Conservation (phyloP, 192 early-diverging fungal species). For the Gigaspora rosea region DNA sequence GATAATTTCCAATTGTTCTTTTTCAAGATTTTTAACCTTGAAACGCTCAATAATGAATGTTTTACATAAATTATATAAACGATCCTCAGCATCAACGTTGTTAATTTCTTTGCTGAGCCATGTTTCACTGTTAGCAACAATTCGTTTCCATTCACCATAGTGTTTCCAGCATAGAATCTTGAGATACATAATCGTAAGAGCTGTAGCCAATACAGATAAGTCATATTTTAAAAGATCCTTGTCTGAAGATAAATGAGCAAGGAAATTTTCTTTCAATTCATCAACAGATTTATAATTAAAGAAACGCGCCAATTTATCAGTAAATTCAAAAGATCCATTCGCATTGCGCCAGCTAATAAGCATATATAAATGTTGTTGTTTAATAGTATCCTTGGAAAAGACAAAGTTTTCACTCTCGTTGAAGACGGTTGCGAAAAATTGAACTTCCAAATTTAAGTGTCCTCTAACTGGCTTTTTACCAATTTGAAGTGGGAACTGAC, state of each 20-base stretch:
- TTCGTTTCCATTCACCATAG: slow-evolving; percentile 7
- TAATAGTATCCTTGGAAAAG: not conserved
- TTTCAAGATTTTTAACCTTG: not conserved
- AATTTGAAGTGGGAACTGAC: not conserved
- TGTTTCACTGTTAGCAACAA: slow-evolving; percentile 7
- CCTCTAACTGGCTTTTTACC: not conserved
- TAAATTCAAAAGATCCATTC: slow-evolving; percentile 14
- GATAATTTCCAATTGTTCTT: not conserved
- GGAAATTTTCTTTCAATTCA: not conserved
- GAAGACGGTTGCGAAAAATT: slow-evolving; percentile 3
- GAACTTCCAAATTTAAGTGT: not conserved
- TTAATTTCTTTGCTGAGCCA: slow-evolving; percentile 13
- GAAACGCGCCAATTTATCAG: slow-evolving; percentile 4
- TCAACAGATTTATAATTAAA: slow-evolving; percentile 16
- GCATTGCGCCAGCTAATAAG: slow-evolving; percentile 10
- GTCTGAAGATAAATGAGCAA: not conserved
- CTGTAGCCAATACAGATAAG: not conserved
- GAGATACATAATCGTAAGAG: slow-evolving; percentile 5
- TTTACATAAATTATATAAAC: slow-evolving; percentile 16
- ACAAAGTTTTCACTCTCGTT: not conserved
- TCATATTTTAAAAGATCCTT: not conserved
- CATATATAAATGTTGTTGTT: slow-evolving; percentile 4
- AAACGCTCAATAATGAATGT: slow-evolving; percentile 14
- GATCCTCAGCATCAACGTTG: slow-evolving; percentile 19
- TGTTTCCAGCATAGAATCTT: slow-evolving; percentile 26